These are phyloP conservation scores for Catharanthus roseus DNA, from an alignment of 257 asterid genomes.

Conservation along the genomic window DNA sequence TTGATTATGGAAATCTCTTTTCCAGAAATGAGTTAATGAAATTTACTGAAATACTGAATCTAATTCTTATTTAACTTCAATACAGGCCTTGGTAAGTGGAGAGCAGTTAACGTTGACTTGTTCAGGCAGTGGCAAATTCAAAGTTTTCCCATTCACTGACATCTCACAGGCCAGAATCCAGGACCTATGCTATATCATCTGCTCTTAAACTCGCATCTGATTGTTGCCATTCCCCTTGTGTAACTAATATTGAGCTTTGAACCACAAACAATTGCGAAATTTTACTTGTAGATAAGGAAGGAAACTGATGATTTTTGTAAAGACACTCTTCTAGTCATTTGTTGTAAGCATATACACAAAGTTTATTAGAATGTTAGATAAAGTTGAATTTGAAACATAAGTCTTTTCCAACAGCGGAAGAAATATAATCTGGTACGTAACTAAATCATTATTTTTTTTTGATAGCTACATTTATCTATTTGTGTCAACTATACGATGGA, in stretches of 20 bases:
- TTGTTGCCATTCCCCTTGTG: not conserved
- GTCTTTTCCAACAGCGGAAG: no score
- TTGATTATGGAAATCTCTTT: not conserved
- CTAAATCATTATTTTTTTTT: no score
- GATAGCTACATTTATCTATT: no score
- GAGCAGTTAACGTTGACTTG: slow-evolving; percentile 69
- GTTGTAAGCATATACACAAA: no score
- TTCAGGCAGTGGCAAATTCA: slow-evolving; percentile 58
- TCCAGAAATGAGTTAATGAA: not conserved
- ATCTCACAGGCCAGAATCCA: slow-evolving; percentile 53
- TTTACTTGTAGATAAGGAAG: not conserved
- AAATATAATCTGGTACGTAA: no score
- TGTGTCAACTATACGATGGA: no score
- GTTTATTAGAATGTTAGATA: no score
- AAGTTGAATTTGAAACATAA: no score
- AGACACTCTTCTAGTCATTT: not conserved
- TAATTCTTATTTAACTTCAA: slow-evolving; percentile 15
- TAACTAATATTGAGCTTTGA: not conserved
- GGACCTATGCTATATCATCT: slow-evolving; percentile 67
- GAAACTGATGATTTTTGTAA: not conserved
- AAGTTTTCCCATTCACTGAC: slow-evolving; percentile 49
- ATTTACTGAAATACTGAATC: slow-evolving; percentile 8
- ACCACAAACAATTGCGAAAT: not conserved
- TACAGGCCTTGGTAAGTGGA: slow-evolving; percentile 53
- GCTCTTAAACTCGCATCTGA: slow-evolving; percentile 33